Evolutionary conservation across 345 rosid genomes (phyloP), one percentile per base, ranked within the genome.

Genomic region (Nephelium lappaceum): DNA sequence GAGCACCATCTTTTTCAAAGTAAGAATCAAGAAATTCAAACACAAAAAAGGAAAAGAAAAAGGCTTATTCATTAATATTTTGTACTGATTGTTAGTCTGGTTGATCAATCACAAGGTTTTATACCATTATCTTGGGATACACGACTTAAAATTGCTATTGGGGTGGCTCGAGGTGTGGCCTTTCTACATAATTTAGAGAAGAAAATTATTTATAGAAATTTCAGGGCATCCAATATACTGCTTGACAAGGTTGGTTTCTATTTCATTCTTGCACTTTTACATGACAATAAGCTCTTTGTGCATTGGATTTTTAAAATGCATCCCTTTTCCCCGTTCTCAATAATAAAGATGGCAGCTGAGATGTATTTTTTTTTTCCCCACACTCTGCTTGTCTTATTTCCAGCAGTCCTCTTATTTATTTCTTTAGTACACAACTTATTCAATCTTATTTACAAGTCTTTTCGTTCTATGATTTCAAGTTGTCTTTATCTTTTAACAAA

Each of bases 151-250:
- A 91, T 91, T 77, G 88, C 86, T 19, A 83, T 87, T 72, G 97
- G 94, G 83, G 94, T 96, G 21, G 96, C 97, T 74, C 89, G 87
- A 57, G 98, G 98, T 71, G 88, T 94, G 67, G 86, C 91, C n/a
- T 93, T 90, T 82, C 86, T 94, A 51, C 98, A 94, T 77, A 73
- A 86, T 49, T 90, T 87, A 14, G 91, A 93, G 11, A 86, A 87
- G 87, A 84, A 88, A 80, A 89, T 94, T 85, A 94, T 93, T 73
- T 91, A 91, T 81, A 85, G 97, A 78, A 97, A 94, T 82, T 94
- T 94, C 79, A 92, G 91, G 88, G 91, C 98, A 62, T 88, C 94
- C 6, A 94, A 93, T 79, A 88, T 94, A 66, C 84, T 94, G 81
- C 91, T 93, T n/a, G 96, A 91, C 67, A 75, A 61, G 90, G 98